Conservation (phyloP, 345 rosid species). For the Rhodamnia argentea region DNA sequence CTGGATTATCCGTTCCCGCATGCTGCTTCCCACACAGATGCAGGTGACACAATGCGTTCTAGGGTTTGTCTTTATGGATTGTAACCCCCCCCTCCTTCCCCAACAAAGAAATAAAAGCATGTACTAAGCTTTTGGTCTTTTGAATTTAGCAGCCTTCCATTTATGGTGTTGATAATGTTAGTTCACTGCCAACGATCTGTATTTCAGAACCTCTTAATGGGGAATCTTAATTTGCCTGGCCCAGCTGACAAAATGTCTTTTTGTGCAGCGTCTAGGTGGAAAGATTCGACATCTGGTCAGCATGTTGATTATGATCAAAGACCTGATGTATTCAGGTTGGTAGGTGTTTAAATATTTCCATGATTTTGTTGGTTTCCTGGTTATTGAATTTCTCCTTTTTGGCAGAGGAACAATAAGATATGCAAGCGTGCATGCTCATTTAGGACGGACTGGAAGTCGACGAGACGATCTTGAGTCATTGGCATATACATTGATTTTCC, state of each 20-base stretch:
- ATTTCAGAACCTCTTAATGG: background rate
- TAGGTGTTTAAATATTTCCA: background rate
- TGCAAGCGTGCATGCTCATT: conserved; percentile 95
- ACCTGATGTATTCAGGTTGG: conserved; percentile 88
- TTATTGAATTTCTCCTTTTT: conserved; percentile 1
- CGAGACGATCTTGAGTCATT: conserved; percentile 95
- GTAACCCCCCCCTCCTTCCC: background rate
- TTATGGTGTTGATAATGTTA: background rate
- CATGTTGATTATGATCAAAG: conserved; percentile 96
- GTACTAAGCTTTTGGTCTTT: background rate
- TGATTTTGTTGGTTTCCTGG: background rate
- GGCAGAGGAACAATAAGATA: conserved; percentile 93
- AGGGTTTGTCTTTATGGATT: background rate
- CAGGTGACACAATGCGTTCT: background rate
- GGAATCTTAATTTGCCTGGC: background rate
- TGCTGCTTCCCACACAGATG: background rate
- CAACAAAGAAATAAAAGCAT: background rate
- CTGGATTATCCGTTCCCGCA: background rate
- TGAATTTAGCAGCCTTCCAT: background rate
- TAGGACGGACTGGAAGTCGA: conserved; percentile 87
- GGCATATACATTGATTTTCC: conserved; percentile 90
- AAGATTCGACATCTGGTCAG: conserved; percentile 58
- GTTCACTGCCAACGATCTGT: background rate
- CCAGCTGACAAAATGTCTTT: background rate
- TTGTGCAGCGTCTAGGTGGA: conserved; percentile 87